A percentile compares a stretch with the other conserved stretches of the same genome.
Conservation (phyloP, 176 grass and related monocot genomes). For the Tillandsia leiboldiana region DNA sequence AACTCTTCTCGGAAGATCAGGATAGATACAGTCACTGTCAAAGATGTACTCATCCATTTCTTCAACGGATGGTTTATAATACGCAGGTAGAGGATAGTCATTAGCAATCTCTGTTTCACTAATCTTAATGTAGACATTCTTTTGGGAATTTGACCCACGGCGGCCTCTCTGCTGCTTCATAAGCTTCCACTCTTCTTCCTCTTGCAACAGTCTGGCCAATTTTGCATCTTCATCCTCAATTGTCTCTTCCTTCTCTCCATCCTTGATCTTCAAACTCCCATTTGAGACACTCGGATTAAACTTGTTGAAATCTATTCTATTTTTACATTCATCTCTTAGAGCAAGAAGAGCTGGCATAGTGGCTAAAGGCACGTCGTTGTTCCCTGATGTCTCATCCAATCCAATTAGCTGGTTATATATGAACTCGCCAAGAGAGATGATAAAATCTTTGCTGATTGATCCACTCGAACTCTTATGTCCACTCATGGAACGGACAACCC, state of each 20-base stretch:
- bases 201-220: constrained; percentile 76
- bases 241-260: constrained; percentile 29
- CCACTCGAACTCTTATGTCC: constrained; percentile 49
- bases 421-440: constrained; percentile 80
- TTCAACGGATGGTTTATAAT: constrained; percentile 70
- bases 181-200: constrained; percentile 97
- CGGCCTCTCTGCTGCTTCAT: constrained; percentile 72
- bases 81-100: constrained; percentile 91
- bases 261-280: constrained; percentile 73
- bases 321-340: constrained; percentile 81
- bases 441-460: constrained; percentile 73
- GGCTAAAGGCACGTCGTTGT: constrained; percentile 49
- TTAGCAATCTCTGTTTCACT: constrained; percentile 97
- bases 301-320: constrained; percentile 45
- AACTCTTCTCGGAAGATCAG: constrained; percentile 77
- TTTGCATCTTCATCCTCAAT: constrained; percentile 71
- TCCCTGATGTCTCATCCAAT: constrained; percentile 46
- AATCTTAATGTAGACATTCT: constrained; percentile 95
- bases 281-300: constrained; percentile 35
- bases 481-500: constrained; percentile 80
- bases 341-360: constrained; percentile 65
- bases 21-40: constrained; percentile 55
- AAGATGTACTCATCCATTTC: constrained; percentile 99
- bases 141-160: constrained; percentile 39
- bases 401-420: constrained; percentile 86